Conservation (phyloP, 345 rosid species). For the Citrus australasica region DNA sequence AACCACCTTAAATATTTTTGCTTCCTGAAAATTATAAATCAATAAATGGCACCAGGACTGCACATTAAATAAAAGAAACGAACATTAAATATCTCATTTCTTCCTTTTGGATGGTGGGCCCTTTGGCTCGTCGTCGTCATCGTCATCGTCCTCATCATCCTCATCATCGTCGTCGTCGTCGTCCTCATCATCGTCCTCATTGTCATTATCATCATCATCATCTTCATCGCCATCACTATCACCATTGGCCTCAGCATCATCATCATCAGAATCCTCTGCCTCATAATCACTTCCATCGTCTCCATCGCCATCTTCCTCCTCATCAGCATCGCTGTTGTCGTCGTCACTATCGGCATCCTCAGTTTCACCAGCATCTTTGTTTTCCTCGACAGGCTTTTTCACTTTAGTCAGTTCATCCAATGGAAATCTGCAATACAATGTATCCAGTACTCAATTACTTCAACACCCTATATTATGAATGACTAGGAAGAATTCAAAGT, state of each 20-base stretch:
- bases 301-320: neutral
- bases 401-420: neutral
- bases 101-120: conserved; percentile 5
- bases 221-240: neutral
- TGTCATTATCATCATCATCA: neutral
- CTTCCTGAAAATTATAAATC: neutral
- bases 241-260: conserved; percentile 5
- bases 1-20: neutral
- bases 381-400: neutral
- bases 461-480: neutral
- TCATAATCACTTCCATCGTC: conserved; percentile 5
- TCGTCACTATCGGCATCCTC: neutral
- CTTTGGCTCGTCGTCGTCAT: neutral
- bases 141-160: neutral
- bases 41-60: neutral
- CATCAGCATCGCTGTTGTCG: neutral
- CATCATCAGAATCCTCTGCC: neutral
- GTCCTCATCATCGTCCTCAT: neutral
- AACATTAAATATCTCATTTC: neutral
- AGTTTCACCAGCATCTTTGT: neutral
- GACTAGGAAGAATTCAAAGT: neutral
- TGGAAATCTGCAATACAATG: conserved; percentile 2
- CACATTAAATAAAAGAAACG: neutral
- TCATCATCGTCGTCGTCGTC: neutral
- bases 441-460: neutral